Conservation (phyloP, 371 early-diverging fungal genomes). For the Mucor mucedo region DNA sequence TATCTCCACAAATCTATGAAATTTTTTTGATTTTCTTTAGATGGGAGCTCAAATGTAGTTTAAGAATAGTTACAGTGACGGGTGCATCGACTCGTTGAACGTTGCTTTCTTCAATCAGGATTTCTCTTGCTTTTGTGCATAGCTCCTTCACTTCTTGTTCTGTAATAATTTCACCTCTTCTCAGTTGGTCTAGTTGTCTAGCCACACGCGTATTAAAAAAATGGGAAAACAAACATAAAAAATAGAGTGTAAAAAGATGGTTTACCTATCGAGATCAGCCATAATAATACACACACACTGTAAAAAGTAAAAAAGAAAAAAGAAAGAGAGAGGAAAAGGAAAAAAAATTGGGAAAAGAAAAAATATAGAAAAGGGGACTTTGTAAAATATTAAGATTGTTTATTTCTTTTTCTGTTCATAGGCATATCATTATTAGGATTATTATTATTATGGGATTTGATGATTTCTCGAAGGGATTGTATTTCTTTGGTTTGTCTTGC, state of each 20-base stretch:
- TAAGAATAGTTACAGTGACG: conserved; percentile 78
- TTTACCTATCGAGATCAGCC: conserved; percentile 33
- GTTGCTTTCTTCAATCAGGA: conserved; percentile 94
- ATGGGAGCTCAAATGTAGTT: neutral
- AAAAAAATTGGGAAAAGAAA: neutral
- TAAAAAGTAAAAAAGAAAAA: neutral
- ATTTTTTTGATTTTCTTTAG: neutral
- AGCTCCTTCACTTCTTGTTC: conserved; percentile 93
- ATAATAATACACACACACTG: neutral
- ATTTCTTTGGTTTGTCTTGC: conserved; percentile 29
- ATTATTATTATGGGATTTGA: conserved; percentile 17
- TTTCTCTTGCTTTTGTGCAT: conserved; percentile 93
- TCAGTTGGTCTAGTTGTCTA: conserved; percentile 88
- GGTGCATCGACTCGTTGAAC: conserved; percentile 97
- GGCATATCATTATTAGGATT: neutral
- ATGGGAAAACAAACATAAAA: too few species aligned
- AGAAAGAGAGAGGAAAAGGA: neutral
- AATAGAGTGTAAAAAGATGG: neutral
- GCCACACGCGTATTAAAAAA: neutral
- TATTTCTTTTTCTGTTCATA: conserved; percentile 20
- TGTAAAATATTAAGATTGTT: conserved; percentile 16
- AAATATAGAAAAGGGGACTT: neutral
- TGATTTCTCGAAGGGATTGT: conserved; percentile 20
- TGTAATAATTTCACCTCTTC: conserved; percentile 89
- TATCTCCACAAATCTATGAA: conserved; percentile 95